Base-by-base conservation (phyloP, 805 yeast genomes). In the Lipomyces oligophaga region DNA sequence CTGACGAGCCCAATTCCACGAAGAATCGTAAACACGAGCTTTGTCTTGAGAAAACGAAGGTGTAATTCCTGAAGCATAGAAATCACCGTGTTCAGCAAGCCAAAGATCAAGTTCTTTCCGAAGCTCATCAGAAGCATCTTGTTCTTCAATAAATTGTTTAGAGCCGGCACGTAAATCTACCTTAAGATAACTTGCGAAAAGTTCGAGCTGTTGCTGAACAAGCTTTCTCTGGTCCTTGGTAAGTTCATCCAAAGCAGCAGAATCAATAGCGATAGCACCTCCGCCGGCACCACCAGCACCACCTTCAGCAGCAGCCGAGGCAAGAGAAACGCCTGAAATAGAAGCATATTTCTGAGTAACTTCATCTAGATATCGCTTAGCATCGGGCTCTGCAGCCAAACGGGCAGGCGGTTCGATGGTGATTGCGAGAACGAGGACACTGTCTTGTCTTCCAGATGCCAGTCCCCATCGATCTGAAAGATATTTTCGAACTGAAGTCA, bases 1-100 rank as follows among this genome's bases (percentile, higher is more conserved):
- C 74, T 93, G 98, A 70, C 97, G 85, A 38, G 97, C 97, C 98
- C 98, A 93, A 70, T 94, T 94, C 98, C 98, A 93, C 70, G 89
- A 88, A 19, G 97, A 88, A 70, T 93, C 97, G 68, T 90, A 93
- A 44, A 83, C 81, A 74, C 98, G 85, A 24, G 97, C 95, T 74
- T 93, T 93, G 71, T 85, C 77, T 53, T 90, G 76, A 26, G 96
- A 85, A 72, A 93, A 93, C 3, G 83, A 80, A 34, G 97, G 96
- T 58, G 81, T 74, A 61, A 93, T 83, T 65, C 98, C 97, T 49
- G 81, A 77, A 40, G 96, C 89, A 67, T 89, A 93, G 63, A 81
- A 81, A 62, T 93, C 98, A 59, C 98, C 98, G 58, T 84, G 80
- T 68, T 84, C 94, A 76, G 83, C 79, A 68, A 83, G 78, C 90